Base-by-base conservation (phyloP, 129 eudicot genomes). In the Pittosporum tobira region DNA sequence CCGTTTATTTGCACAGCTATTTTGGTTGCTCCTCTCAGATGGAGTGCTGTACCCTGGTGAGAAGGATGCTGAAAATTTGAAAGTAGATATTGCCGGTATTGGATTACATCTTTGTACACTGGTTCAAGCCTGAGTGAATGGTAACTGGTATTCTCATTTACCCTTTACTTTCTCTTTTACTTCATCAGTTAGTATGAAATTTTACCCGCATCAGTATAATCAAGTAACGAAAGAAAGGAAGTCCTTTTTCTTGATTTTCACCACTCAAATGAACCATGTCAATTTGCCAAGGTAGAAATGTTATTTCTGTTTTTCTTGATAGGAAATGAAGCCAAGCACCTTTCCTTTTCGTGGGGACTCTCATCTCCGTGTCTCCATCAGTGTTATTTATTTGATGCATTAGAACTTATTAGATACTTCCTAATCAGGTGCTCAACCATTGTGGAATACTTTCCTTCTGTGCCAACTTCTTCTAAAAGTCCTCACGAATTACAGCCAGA, bases 21-120 rank as follows among this genome's bases (percentile, higher is more conserved):
- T 25, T 91, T 94, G 42, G 60, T 91, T 63, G 88, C 73, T 54
- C 98, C 98, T 44, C 94, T 91, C 57, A 96, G 98, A 64, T 91
- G 98, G 98, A 79, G 46, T 34, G 95, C 94, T 55, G 51, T 60
- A 67, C n/a, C 95, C 94, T 60, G 78, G 79, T 73, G 94, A 86
- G 19, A 91, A 83, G 71, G 81, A 83, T 45, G 69, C 67, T 11
- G 98, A 86, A 6, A 73, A 81, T 15, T 60, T 91, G 45, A 91
- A 83, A 75, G 98, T 91, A 14, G 98, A 91, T 75, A 78, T 91
- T 53, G 69, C 88, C 51, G 98, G 98, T 65, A 64, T 74, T 46
- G 94, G 94, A 65, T 79, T 91, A 56, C 98, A 91, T 79, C 75
- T 79, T 15, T 91, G 95, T 61, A 75, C 90, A 13, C 67, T 86